Evolutionary conservation across 2,329 filamentous ascomycete species (phyloP).

Genomic region (Aspergillus ochraceoroseus): DNA sequence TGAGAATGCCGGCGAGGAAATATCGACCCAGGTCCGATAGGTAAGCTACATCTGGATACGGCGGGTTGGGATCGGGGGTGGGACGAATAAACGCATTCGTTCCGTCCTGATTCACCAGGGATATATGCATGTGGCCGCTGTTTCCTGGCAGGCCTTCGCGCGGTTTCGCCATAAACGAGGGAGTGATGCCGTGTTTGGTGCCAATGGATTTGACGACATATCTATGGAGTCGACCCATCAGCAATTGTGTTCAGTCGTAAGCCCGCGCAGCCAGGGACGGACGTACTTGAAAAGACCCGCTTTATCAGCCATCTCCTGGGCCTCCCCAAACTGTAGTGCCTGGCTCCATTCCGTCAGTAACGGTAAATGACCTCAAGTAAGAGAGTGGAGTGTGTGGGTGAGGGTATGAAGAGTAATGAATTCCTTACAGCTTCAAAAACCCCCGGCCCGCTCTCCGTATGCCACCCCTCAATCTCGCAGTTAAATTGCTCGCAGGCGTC

Average conservation of each 20-base stretch:
- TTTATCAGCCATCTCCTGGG: slow-evolving; percentile 83
- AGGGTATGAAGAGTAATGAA: no score
- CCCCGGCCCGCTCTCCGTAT: slow-evolving; percentile 87
- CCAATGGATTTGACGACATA: slow-evolving; percentile 86
- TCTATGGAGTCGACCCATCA: slow-evolving; percentile 34
- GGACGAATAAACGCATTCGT: slow-evolving; percentile 80
- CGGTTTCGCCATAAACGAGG: slow-evolving; percentile 98
- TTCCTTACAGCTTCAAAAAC: slow-evolving; percentile 78
- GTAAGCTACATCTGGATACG: slow-evolving; percentile 68
- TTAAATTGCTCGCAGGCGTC: slow-evolving; percentile 71
- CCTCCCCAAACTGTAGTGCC: slow-evolving; percentile 83
- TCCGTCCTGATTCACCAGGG: slow-evolving; percentile 71
- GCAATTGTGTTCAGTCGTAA: slow-evolving; percentile 1
- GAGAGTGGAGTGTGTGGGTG: no score
- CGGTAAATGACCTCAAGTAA: no score
- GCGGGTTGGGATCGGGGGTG: slow-evolving; percentile 63
- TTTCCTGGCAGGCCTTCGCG: slow-evolving; percentile 87
- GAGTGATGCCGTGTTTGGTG: slow-evolving; percentile 82
- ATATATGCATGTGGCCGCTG: slow-evolving; percentile 93
- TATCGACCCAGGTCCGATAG: slow-evolving; percentile 86
- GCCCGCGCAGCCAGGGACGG: not conserved
- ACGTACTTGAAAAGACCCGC: slow-evolving; percentile 81
- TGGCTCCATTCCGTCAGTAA: slow-evolving; percentile 29
- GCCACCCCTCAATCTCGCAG: slow-evolving; percentile 87
- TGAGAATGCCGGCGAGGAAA: slow-evolving; percentile 85